Evolutionary conservation across 2,329 filamentous ascomycete genomes (phyloP), one percentile per base, ranked within the genome.

Genomic region (Aschersonia sp.): DNA sequence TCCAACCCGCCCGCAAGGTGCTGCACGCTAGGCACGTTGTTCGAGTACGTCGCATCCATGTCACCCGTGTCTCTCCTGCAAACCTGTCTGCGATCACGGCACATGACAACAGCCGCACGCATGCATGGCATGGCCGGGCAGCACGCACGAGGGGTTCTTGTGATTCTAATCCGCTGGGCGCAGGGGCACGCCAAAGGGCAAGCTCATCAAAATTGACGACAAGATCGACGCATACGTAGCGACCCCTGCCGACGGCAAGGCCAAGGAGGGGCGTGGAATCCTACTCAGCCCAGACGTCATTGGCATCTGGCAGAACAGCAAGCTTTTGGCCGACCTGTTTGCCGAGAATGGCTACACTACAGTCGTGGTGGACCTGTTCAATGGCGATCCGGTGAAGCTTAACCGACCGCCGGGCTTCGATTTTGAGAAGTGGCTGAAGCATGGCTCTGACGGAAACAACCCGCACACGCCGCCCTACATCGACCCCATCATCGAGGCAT

Each of bases 1-100:
- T 78, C 74, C 4, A 66, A 74, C 54, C 66, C 68, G 47, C 73
- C 74, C 10, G 70, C 57, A 48, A 55, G 63, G 47, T 79, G 75
- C 68, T 79, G 75, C 63, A 65, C 65, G 32, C 55, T 69, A 47
- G 74, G 73, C 50, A 62, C 72, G 50, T 71, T 67, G 58, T 73
- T 76, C 54, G 68, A 74, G 73, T 76, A 62, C 58, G 74, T 66
- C 30, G 12, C 8, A 35, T 9, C 35, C 35, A 9, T 39, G 8
- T 12, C 35, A 3, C 12, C 35, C 22, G 22, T 22, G 22, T 22
- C 22, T 22, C 22, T 22, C 29, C 47, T 39, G 12, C 39, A 44
- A 31, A 4, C 35, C 35, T 12, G 35, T 37, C 8, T 37, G 8
- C 35, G 35, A 37, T 37, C 8, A 14, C 35, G 12, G 35, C 35